Base-by-base conservation (phyloP, 495 filamentous ascomycete species). In the Aspergillus sparsus region DNA sequence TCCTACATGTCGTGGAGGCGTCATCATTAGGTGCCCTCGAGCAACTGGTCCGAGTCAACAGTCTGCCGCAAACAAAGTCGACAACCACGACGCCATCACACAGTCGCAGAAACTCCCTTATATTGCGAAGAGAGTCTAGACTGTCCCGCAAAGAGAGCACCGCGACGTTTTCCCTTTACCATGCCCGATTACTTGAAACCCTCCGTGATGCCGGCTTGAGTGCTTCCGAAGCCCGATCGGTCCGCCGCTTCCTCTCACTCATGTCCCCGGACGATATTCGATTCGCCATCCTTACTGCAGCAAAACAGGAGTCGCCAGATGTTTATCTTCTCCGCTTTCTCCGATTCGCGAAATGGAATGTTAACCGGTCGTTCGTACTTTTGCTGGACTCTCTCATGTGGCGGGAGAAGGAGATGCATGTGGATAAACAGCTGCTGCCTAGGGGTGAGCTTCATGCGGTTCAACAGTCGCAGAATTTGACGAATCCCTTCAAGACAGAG, bases 291-390 rank as follows among this genome's bases (percentile, higher is more conserved):
- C 34, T 71, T 34, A 71, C 65, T 5, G 68, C 68, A 53, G 51
- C 64, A 31, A 71, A 71, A 52, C 69, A 71, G 31, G 69, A 71
- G 31, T 82, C 93, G 65, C 92, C 93, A 0, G 92, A 97, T 69
- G 90, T 80, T 3, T 76, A 96, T n/a, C 76, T 96, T 15, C 78
- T 97, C 33, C 87, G 92, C 16, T 97, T 94, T 68, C 74, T 97
- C 53, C 81, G 92, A 27, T 91, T 92, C 10, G 78, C 92, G 18
- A 97, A 96, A 71, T 97, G 92, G 92, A 88, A 97, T 67, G 84
- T 95, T 11, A 85, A 93, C 37, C 89, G 88, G 64, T 91, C 92
- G 7, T 80, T 97, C n/a, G 80, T 93, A 39, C 95, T 96, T 90
- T 69, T 95, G 70, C 80, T 95, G 16, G 85, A 88, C 2, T 92